Evolutionary conservation across 2,329 filamentous ascomycete species (phyloP).

Genomic region (Penicillium sp.): DNA sequence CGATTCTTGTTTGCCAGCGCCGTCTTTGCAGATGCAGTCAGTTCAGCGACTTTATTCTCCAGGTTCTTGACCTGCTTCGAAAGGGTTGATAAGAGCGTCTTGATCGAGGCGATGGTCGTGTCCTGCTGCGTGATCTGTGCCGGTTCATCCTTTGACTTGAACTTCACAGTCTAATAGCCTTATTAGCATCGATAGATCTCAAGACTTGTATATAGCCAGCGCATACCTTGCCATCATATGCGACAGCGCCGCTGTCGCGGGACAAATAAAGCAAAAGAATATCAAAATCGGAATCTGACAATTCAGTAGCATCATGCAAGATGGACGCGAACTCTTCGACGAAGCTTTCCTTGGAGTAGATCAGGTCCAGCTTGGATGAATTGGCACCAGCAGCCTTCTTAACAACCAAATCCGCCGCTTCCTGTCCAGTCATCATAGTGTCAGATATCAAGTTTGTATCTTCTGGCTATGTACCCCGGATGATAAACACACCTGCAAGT

Average conservation of each 20-base stretch:
- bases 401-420: slow-evolving; percentile 58
- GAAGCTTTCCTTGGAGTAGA: slow-evolving; percentile 69
- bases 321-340: slow-evolving; percentile 57
- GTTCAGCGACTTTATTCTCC: slow-evolving; percentile 52
- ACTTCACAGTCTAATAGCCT: slow-evolving; percentile 66
- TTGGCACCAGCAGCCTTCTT: slow-evolving; percentile 48
- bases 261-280: slow-evolving; percentile 70
- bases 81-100: slow-evolving; percentile 70
- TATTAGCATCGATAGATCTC: slow-evolving; percentile 21
- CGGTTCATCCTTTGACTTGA: slow-evolving; percentile 59
- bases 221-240: slow-evolving; percentile 51
- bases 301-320: slow-evolving; percentile 50
- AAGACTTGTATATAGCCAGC: slow-evolving; percentile 7
- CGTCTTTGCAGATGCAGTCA: slow-evolving; percentile 62
- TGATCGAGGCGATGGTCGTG: slow-evolving; percentile 75
- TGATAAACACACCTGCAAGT: slow-evolving; percentile 54
- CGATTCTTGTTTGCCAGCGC: slow-evolving; percentile 74
- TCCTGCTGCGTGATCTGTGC: slow-evolving; percentile 73
- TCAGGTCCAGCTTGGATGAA: slow-evolving; percentile 62
- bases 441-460: not conserved
- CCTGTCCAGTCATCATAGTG: slow-evolving; percentile 30
- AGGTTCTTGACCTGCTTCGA: slow-evolving; percentile 68
- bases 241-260: slow-evolving; percentile 62
- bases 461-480: not conserved
- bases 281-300: slow-evolving; percentile 68